Evolutionary conservation across 2,329 filamentous ascomycete genomes (phyloP).

Genomic region (Acrodontium crateriforme): DNA sequence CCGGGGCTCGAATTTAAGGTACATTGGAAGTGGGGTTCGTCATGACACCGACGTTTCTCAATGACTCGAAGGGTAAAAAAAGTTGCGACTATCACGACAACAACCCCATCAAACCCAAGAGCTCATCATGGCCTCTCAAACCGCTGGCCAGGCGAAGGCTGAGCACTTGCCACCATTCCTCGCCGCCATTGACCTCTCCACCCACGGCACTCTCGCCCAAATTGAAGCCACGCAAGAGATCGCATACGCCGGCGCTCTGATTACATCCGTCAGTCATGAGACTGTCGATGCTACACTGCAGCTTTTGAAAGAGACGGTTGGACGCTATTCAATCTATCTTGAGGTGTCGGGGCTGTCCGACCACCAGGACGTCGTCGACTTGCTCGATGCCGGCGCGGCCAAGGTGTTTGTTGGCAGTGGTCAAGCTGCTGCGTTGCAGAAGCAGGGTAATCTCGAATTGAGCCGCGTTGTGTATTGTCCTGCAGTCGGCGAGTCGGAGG

Average conservation of each 20-base stretch:
- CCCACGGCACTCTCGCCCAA: conserved; percentile 29
- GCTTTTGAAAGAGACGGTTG: conserved; percentile 44
- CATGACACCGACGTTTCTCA: too few relatives aligned
- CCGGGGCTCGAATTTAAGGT: too few relatives aligned
- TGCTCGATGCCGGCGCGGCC: conserved; percentile 73
- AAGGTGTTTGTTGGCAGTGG: conserved; percentile 68
- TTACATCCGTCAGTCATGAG: conserved; percentile 35
- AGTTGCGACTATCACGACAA: too few relatives aligned
- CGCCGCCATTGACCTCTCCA: conserved; percentile 34
- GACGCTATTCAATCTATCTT: conserved; percentile 51
- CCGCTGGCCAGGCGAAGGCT: too few relatives aligned
- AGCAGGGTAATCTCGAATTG: conserved; percentile 38
- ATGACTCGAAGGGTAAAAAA: too few relatives aligned
- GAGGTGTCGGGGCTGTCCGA: conserved; percentile 59
- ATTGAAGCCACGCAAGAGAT: conserved; percentile 36
- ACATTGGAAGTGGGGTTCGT: too few relatives aligned
- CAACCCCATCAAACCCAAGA: too few relatives aligned
- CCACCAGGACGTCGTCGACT: conserved; percentile 58
- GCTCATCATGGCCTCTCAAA: too few relatives aligned
- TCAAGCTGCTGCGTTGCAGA: conserved; percentile 45
- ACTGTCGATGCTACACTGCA: conserved; percentile 32
- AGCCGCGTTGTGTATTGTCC: conserved; percentile 41
- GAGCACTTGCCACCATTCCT: conserved; percentile 28
- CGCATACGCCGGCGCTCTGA: conserved; percentile 45
- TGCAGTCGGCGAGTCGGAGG: conserved; percentile 27